phyloP scores from a whole-genome alignment of 805 yeast genomes.

The Blastobotrys chiropterorum region DNA sequence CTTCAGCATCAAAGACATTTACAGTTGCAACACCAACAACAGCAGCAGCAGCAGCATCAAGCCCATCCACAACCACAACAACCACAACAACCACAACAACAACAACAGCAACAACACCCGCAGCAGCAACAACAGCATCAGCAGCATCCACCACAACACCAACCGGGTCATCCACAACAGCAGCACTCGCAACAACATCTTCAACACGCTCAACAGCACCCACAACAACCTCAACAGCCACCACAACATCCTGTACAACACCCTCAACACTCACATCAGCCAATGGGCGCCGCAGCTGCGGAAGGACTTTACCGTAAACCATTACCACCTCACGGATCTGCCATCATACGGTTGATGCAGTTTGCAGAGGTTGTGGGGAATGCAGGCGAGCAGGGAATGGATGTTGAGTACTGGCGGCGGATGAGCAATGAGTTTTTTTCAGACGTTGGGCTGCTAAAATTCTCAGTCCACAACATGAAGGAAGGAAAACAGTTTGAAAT shows the following conservation, averaged over 20 bases:
- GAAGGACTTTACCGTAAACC: constrained; percentile 6
- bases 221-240: constrained; percentile 14
- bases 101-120: background rate
- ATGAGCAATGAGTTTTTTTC: constrained; percentile 47
- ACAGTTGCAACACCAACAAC: constrained; percentile 7
- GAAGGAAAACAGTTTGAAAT: constrained; percentile 58
- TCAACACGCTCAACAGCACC: constrained; percentile 10
- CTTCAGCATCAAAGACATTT: constrained; percentile 4
- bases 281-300: constrained; percentile 14
- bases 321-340: constrained; percentile 31
- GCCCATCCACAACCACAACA: constrained; percentile 5
- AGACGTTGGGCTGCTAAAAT: constrained; percentile 43
- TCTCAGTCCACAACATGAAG: constrained; percentile 37
- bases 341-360: constrained; percentile 45
- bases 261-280: constrained; percentile 17
- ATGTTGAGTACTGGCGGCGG: constrained; percentile 45
- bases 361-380: constrained; percentile 43
- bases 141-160: constrained; percentile 3
- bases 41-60: constrained; percentile 2
- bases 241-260: constrained; percentile 8
- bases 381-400: constrained; percentile 38
- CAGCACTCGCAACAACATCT: too few species aligned
- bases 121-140: constrained; percentile 3
- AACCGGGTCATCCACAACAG: constrained; percentile 4
- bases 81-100: constrained; percentile 4